A percentile compares a stretch with the other conserved stretches of the same genome.
These are phyloP conservation scores for Begonia peltatifolia DNA, from an alignment of 306 rosid genomes.

Conservation along the genomic window DNA sequence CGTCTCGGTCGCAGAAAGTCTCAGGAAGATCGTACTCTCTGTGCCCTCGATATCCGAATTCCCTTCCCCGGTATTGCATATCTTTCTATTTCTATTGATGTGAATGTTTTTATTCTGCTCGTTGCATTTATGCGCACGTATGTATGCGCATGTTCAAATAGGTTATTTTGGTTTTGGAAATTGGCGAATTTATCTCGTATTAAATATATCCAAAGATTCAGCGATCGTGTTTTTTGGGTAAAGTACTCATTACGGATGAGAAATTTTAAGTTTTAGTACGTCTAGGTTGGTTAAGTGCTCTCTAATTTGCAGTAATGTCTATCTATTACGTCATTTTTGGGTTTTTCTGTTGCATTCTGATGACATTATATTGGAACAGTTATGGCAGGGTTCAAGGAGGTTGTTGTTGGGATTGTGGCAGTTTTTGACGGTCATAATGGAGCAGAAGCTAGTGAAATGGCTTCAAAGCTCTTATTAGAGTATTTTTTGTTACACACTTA, in stretches of 20 bases:
- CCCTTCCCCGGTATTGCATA: slow-evolving; percentile 51
- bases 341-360: not conserved
- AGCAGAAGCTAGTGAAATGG: slow-evolving; percentile 90
- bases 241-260: no score
- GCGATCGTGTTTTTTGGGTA: no score
- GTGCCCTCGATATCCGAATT: slow-evolving; percentile 63
- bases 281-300: no score
- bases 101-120: not conserved
- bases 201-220: no score
- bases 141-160: no score
- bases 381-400: slow-evolving; percentile 52
- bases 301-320: no score
- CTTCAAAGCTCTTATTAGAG: slow-evolving; percentile 74
- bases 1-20: slow-evolving; percentile 64
- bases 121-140: not conserved
- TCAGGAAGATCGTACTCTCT: slow-evolving; percentile 79
- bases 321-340: no score
- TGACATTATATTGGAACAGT: slow-evolving; percentile 32
- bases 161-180: no score
- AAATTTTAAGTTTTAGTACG: no score
- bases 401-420: slow-evolving; percentile 65
- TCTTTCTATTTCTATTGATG: not conserved
- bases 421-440: slow-evolving; percentile 97
- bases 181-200: no score
- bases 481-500: slow-evolving; percentile 80